Percentiles rank a stretch among this genome's conserved stretches.
These are phyloP conservation scores for Exophiala calicioides DNA, from an alignment of 2,329 filamentous ascomycete species.

Conservation along the genomic window DNA sequence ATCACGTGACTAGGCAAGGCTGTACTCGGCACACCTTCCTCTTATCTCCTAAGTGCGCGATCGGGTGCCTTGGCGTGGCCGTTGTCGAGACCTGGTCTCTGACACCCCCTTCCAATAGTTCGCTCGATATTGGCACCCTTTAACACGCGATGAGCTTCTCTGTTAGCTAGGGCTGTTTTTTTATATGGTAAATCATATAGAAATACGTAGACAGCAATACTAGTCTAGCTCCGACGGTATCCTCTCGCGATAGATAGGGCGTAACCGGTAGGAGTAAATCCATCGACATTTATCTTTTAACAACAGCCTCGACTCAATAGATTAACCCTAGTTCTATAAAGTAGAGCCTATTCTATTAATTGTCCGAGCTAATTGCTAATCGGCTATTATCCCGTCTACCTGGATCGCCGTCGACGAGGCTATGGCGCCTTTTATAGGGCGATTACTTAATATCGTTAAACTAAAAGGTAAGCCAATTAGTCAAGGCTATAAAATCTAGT, in stretches of 20 bases:
- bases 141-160: not conserved
- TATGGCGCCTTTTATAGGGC: not conserved
- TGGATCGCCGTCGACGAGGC: conserved; percentile 1
- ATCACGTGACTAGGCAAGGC: no score
- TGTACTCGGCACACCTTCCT: no score
- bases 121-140: not conserved
- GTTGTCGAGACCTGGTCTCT: no score
- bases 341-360: no score
- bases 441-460: no score
- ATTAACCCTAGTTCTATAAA: not conserved
- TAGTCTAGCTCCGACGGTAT: no score
- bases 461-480: no score
- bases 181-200: conserved; percentile 7
- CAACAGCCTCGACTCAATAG: not conserved
- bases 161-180: conserved; percentile 3
- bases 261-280: conserved; percentile 4
- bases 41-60: no score
- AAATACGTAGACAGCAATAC: not conserved
- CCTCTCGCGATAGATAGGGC: not conserved
- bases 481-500: not conserved
- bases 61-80: no score
- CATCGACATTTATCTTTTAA: conserved; percentile 7
- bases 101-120: not conserved
- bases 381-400: not conserved
- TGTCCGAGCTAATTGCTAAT: not conserved